Evolutionary conservation across 2,329 filamentous ascomycete genomes (phyloP).

Genomic region (Paraphoma chrysanthemicola): DNA sequence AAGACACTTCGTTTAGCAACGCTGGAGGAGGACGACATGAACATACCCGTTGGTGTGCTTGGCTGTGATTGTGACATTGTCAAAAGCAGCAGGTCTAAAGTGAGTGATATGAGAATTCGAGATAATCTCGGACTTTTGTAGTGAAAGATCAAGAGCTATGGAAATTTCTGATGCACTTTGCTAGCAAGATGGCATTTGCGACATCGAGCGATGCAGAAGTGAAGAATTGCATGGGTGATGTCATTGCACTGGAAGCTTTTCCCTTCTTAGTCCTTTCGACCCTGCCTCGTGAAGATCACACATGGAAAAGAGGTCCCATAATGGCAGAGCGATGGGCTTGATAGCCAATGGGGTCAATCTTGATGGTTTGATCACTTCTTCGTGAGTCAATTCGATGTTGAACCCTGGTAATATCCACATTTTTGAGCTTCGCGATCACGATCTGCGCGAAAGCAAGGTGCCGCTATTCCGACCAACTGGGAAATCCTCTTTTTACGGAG

Average conservation of each 20-base stretch:
- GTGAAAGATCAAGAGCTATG: not conserved
- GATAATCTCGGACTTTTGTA: too few relatives aligned
- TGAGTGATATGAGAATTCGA: too few relatives aligned
- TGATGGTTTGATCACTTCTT: not conserved
- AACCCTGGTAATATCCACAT: not conserved
- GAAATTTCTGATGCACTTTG: not conserved
- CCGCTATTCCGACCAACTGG: not conserved
- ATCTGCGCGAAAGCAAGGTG: not conserved
- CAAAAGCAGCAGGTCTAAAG: not conserved
- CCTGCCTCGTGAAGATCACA: constrained; percentile 1
- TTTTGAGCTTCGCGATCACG: not conserved
- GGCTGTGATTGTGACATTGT: constrained; percentile 17
- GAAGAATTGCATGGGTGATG: constrained; percentile 28
- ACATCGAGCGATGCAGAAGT: constrained; percentile 10
- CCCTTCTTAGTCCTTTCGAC: constrained; percentile 8
- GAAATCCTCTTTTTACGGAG: not conserved
- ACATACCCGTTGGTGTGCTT: constrained; percentile 7
- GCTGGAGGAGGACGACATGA: too few relatives aligned
- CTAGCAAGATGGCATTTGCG: constrained; percentile 4
- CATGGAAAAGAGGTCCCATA: not conserved
- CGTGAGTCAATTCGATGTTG: too few relatives aligned
- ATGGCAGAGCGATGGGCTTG: not conserved
- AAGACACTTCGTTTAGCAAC: too few relatives aligned
- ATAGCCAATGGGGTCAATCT: not conserved
- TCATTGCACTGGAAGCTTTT: constrained; percentile 24